Evolutionary conservation across 2,329 filamentous ascomycete genomes (phyloP).

Genomic region (Alternaria consortialis): DNA sequence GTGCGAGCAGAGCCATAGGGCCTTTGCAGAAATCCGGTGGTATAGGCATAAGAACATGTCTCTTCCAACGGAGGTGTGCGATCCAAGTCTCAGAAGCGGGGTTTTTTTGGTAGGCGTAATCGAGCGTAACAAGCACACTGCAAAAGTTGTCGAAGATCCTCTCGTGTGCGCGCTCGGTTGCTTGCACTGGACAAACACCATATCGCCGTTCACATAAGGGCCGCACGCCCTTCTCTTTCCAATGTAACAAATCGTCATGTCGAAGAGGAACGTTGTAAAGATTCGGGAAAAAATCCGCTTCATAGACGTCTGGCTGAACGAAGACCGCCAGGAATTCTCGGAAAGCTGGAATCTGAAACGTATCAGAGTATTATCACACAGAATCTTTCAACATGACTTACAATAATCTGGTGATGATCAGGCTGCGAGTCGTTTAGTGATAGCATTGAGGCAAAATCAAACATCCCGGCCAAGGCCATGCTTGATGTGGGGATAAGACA

Average conservation of each 20-base stretch:
- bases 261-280: background rate
- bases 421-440: background rate
- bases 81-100: background rate
- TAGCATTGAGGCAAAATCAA: background rate
- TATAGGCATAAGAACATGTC: background rate
- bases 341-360: background rate
- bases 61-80: background rate
- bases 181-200: background rate
- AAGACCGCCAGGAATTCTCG: background rate
- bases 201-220: background rate
- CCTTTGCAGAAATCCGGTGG: background rate
- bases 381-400: background rate
- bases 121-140: background rate
- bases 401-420: background rate
- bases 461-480: background rate
- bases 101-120: background rate
- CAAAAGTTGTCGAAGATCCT: conserved; percentile 2
- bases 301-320: background rate
- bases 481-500: background rate
- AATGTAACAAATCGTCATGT: background rate
- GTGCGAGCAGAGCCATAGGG: background rate
- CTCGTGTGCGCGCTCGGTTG: background rate
- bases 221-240: background rate
- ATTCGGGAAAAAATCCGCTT: background rate
- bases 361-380: background rate